Evolutionary conservation across 352 stramenopile species (phyloP).

Genomic region (Phytopythium boreale): DNA sequence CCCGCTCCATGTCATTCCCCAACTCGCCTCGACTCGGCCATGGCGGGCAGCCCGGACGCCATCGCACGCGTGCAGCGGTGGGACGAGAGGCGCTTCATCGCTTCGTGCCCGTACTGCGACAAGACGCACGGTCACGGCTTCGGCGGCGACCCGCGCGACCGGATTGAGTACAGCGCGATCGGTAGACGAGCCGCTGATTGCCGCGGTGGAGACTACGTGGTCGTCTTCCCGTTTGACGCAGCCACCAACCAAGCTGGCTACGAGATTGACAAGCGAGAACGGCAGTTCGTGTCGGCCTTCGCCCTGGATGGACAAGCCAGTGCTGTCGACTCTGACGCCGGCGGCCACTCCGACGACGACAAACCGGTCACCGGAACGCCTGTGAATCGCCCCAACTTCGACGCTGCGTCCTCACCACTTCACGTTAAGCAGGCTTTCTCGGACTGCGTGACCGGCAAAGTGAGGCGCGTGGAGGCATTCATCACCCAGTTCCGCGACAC

Average conservation of each 20-base stretch:
- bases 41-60: not conserved
- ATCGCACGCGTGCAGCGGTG: not conserved
- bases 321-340: not conserved
- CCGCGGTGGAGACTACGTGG: not conserved
- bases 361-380: not conserved
- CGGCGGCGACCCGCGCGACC: not conserved
- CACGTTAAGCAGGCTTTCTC: not conserved
- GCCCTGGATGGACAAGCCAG: not conserved
- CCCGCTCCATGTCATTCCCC: not conserved
- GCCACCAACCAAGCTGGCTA: not conserved
- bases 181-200: not conserved
- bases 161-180: not conserved
- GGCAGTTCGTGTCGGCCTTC: not conserved
- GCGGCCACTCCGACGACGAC: no score
- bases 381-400: not conserved
- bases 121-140: not conserved
- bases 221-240: not conserved
- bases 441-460: not conserved
- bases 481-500: not conserved
- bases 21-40: not conserved
- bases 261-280: not conserved
- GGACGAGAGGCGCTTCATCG: not conserved
- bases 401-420: no score
- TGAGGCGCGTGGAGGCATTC: not conserved
- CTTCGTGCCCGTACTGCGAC: not conserved